A percentile compares a stretch with the other conserved stretches of the same genome.
Conservation (phyloP, 352 stramenopile species). For the Phytophthora hybrid region DNA sequence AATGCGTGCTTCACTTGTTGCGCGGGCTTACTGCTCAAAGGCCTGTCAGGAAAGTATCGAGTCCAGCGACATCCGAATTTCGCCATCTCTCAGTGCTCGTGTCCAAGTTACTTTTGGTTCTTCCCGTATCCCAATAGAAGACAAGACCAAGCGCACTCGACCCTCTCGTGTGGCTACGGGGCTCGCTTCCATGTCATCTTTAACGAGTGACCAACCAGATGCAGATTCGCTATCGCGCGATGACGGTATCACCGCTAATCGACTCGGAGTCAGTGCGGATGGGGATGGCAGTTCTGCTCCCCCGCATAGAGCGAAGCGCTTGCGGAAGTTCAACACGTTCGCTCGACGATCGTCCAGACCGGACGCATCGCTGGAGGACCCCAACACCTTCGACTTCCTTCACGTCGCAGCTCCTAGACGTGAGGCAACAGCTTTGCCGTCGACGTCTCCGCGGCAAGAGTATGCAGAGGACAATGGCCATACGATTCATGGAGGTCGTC, state of each 20-base stretch:
- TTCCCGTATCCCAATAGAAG: constrained; percentile 8
- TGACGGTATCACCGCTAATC: constrained; percentile 18
- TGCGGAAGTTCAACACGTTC: constrained; percentile 28
- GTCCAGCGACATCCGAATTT: constrained; percentile 51
- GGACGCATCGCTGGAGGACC: constrained; percentile 18
- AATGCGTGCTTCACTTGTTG: constrained; percentile 39
- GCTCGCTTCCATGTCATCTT: constrained; percentile 12
- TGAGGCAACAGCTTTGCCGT: not conserved
- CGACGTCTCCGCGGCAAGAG: constrained; percentile 13
- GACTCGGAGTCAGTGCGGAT: constrained; percentile 9
- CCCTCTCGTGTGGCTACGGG: constrained; percentile 25
- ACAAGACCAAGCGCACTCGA: constrained; percentile 16
- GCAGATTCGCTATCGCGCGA: constrained; percentile 7
- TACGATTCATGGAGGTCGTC: constrained; percentile 5
- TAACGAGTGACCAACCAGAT: constrained; percentile 15
- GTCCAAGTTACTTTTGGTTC: constrained; percentile 32
- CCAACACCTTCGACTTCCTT: constrained; percentile 41
- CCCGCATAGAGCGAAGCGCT: constrained; percentile 2
- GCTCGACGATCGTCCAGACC: constrained; percentile 16
- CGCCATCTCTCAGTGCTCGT: constrained; percentile 40
- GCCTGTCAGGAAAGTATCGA: constrained; percentile 50
- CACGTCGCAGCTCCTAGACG: constrained; percentile 35
- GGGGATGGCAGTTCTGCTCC: not conserved
- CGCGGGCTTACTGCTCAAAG: constrained; percentile 51
- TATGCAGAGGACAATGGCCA: constrained; percentile 3